Evolutionary conservation across 2,329 filamentous ascomycete genomes (phyloP).

Genomic region (Fusarium tricinctum): DNA sequence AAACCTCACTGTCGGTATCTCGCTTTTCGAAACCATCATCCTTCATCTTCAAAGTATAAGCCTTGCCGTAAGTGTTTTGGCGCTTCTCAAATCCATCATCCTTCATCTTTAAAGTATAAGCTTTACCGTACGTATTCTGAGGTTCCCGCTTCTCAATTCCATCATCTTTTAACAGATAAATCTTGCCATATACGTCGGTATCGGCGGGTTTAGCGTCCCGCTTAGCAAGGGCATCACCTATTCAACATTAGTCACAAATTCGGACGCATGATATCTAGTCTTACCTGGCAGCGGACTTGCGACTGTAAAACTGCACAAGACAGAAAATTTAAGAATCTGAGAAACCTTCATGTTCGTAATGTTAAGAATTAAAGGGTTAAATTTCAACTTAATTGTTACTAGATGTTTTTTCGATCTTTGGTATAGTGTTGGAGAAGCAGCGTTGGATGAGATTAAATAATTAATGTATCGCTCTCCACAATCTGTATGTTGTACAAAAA

Average conservation of each 20-base stretch:
- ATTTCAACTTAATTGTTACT: not conserved
- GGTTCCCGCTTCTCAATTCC: not conserved
- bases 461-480: rapidly evolving
- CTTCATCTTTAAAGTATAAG: too few relatives aligned
- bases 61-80: too few relatives aligned
- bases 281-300: constrained; percentile 6
- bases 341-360: not conserved
- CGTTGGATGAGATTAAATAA: not conserved
- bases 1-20: too few relatives aligned
- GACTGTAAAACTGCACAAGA: not conserved
- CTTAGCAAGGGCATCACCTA: not conserved
- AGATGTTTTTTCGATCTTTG: not conserved
- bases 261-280: rapidly evolving
- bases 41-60: too few relatives aligned
- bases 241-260: rapidly evolving
- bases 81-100: too few relatives aligned
- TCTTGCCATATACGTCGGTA: not conserved
- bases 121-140: not conserved
- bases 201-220: not conserved
- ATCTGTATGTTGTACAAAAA: too few relatives aligned
- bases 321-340: not conserved
- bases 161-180: constrained; percentile 8
- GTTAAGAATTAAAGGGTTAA: rapidly evolving
- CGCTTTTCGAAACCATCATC: too few relatives aligned
- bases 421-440: not conserved